These are phyloP conservation scores for Dichotomocladium elegans DNA, from an alignment of 371 early-diverging fungal genomes.

Conservation along the genomic window DNA sequence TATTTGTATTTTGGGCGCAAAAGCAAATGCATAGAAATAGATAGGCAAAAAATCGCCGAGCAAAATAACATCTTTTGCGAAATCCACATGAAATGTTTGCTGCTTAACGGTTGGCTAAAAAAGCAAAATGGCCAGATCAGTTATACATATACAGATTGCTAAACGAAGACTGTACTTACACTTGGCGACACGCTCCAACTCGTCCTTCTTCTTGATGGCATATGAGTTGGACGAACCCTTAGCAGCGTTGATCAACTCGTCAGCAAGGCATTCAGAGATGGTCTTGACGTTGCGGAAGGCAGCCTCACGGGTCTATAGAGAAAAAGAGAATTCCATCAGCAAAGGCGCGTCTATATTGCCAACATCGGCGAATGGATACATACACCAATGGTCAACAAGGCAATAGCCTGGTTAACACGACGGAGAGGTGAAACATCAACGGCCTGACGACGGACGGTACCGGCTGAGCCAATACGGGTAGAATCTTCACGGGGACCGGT, in stretches of 20 bases:
- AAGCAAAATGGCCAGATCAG: neutral
- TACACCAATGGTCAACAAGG: conserved; percentile 94
- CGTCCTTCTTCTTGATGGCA: conserved; percentile 99
- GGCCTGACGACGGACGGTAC: conserved; percentile 99
- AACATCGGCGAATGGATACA: conserved; percentile 29
- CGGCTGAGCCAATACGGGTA: conserved; percentile 99
- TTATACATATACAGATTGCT: neutral
- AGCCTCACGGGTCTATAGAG: conserved; percentile 22
- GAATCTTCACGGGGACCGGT: conserved; percentile 99
- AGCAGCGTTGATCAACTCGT: conserved; percentile 99
- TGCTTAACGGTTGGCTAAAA: conserved; percentile 24
- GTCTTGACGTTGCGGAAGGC: conserved; percentile 75
- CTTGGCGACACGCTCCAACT: conserved; percentile 83
- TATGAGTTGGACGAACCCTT: conserved; percentile 98
- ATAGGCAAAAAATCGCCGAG: too few relatives aligned
- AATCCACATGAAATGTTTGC: too few relatives aligned
- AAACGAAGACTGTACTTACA: conserved; percentile 22
- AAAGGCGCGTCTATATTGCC: conserved; percentile 19
- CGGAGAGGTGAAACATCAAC: conserved; percentile 99
- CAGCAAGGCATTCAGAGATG: conserved; percentile 99
- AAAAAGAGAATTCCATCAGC: neutral
- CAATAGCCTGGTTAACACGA: conserved; percentile 98
- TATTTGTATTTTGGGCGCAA: too few relatives aligned
- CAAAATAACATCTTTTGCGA: too few relatives aligned
- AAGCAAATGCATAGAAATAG: too few relatives aligned